Percentiles rank a stretch among this genome's conserved stretches.
Conservation (phyloP, 2,329 filamentous ascomycete species). For the Exophiala dermatitidis region DNA sequence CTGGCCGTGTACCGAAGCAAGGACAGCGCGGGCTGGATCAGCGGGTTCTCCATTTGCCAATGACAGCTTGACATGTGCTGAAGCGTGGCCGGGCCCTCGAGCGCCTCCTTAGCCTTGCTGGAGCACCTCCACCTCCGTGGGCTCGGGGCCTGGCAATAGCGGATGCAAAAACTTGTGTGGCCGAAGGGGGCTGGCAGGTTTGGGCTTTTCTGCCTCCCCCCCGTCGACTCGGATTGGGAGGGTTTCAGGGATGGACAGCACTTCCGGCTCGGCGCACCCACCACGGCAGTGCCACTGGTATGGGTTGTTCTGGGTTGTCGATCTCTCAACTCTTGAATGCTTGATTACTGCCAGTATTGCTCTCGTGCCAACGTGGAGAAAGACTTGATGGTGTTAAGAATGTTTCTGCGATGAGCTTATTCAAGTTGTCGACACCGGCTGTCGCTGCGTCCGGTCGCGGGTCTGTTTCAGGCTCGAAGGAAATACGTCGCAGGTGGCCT, state of each 20-base stretch:
- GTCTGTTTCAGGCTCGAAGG: conserved; percentile 11
- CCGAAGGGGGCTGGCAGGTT: conserved; percentile 16
- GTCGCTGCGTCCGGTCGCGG: conserved; percentile 11
- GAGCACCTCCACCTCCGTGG: conserved; percentile 3
- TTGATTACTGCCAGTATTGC: not conserved
- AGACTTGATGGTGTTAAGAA: not conserved
- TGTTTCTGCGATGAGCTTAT: not conserved
- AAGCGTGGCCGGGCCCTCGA: conserved; percentile 2
- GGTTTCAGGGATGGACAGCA: conserved; percentile 19
- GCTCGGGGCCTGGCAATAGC: not conserved
- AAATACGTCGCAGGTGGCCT: conserved; percentile 8
- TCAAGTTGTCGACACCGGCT: conserved; percentile 3
- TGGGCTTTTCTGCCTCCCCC: not conserved
- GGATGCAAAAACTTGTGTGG: conserved; percentile 13
- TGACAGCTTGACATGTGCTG: conserved; percentile 17
- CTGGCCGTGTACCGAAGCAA: conserved; percentile 7
- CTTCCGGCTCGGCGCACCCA: conserved; percentile 11
- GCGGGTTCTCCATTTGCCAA: conserved; percentile 13
- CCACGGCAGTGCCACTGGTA: no score
- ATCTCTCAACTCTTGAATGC: conserved; percentile 1
- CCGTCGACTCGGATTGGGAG: conserved; percentile 24
- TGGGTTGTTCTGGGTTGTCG: conserved; percentile 3
- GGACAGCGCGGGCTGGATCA: conserved; percentile 11
- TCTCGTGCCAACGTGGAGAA: not conserved
- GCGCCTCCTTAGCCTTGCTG: not conserved